Conservation (phyloP, 2,329 filamentous ascomycete genomes). For the Xylariaceae sp. region DNA sequence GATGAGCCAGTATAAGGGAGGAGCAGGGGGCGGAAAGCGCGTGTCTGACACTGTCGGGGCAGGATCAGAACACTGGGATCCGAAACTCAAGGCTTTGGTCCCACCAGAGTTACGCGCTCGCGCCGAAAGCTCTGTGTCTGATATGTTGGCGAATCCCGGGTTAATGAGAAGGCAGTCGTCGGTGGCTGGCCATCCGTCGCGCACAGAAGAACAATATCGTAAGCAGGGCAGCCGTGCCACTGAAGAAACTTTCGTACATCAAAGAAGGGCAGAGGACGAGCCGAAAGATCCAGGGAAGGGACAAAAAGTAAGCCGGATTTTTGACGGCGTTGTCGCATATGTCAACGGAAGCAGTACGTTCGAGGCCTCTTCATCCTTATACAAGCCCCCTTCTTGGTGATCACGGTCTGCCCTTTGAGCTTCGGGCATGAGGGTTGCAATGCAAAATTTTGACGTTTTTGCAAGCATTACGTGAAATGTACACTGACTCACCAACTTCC, state of each 20-base stretch:
- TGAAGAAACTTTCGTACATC: too few species aligned
- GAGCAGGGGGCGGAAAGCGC: conserved; percentile 52
- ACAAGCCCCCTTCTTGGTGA: too few species aligned
- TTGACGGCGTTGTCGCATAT: conserved; percentile 70
- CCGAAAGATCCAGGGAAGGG: conserved; percentile 19
- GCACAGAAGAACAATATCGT: too few species aligned
- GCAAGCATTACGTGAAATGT: too few species aligned
- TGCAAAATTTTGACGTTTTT: too few species aligned
- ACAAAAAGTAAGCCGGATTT: conserved; percentile 51
- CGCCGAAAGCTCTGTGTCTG: conserved; percentile 41
- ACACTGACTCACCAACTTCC: too few species aligned
- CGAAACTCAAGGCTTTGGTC: conserved; percentile 38
- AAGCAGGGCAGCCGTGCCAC: too few species aligned
- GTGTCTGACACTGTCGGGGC: conserved; percentile 63
- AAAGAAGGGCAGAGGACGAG: neutral
- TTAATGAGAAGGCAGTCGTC: conserved; percentile 30
- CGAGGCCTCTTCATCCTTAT: too few species aligned
- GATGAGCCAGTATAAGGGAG: conserved; percentile 60
- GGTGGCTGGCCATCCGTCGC: too few species aligned
- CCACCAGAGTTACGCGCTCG: conserved; percentile 37
- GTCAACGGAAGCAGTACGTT: conserved; percentile 70
- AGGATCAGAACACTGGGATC: conserved; percentile 54
- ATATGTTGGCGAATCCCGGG: conserved; percentile 49
- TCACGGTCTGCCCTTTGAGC: too few species aligned
- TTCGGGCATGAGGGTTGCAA: too few species aligned